Evolutionary conservation across 2,329 filamentous ascomycete species (phyloP).

Genomic region (Thielaviopsis populi): DNA sequence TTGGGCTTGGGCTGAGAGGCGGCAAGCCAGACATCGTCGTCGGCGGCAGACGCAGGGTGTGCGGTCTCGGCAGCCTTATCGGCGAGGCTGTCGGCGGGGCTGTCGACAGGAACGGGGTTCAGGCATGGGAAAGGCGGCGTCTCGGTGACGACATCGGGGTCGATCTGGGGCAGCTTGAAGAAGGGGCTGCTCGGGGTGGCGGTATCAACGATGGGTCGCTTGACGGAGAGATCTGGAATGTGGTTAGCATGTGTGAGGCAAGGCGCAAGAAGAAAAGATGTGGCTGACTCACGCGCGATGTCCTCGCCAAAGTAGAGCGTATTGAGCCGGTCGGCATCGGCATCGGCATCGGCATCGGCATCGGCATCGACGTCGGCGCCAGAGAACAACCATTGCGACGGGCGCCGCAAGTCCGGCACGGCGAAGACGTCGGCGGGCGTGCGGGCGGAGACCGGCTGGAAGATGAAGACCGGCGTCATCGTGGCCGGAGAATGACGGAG

Average conservation of each 20-base stretch:
- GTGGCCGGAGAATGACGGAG: background rate
- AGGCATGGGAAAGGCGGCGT: background rate
- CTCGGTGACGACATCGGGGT: conserved; percentile 5
- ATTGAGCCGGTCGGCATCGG: conserved; percentile 19
- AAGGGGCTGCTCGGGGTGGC: conserved; percentile 12
- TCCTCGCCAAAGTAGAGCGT: conserved; percentile 32
- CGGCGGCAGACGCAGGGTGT: background rate
- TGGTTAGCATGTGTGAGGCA: conserved; percentile 6
- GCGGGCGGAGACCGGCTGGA: background rate
- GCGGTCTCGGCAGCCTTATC: background rate
- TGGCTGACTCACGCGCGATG: conserved; percentile 18
- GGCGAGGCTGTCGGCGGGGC: background rate
- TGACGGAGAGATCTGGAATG: background rate
- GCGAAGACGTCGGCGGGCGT: conserved; percentile 42
- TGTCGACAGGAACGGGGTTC: background rate
- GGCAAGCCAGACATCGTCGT: conserved; percentile 34
- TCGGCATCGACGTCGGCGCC: conserved; percentile 23
- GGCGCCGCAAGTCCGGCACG: conserved; percentile 45
- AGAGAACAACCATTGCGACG: conserved; percentile 34
- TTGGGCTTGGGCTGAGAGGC: conserved; percentile 24
- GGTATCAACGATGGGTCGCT: conserved; percentile 7
- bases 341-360: conserved; percentile 22
- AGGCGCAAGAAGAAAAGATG: too few relatives aligned
- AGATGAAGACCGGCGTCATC: background rate
- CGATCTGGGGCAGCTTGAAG: conserved; percentile 15